A percentile compares a stretch with the other conserved stretches of the same genome.
Conservation (phyloP, 1,139 yeast genomes). For the Suzukiozyma palmioleophila region DNA sequence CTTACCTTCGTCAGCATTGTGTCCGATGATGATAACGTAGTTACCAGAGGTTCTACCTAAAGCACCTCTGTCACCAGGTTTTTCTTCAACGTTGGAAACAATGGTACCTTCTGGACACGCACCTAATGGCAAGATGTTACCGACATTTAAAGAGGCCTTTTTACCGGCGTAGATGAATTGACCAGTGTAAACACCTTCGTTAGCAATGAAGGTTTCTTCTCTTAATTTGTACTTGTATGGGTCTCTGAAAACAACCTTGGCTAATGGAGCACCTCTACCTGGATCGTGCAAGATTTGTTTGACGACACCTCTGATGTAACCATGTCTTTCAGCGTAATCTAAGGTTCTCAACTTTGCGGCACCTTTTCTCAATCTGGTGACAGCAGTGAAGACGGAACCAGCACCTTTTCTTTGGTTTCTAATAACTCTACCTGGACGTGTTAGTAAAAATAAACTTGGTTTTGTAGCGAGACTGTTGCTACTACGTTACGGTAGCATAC, state of each 20-base stretch:
- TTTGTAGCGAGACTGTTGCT: too few relatives aligned
- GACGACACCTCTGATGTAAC: conserved; percentile 98
- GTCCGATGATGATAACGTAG: conserved; percentile 98
- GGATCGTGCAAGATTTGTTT: conserved; percentile 98
- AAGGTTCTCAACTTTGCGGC: conserved; percentile 99
- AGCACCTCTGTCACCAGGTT: conserved; percentile 99
- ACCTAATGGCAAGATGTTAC: conserved; percentile 96
- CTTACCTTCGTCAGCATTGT: conserved; percentile 98
- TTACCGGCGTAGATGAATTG: conserved; percentile 99
- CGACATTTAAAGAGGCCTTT: conserved; percentile 95
- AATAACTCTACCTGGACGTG: conserved; percentile 91
- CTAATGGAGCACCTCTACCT: conserved; percentile 99
- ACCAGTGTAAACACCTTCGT: conserved; percentile 99
- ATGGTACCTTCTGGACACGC: conserved; percentile 99
- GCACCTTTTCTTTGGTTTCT: conserved; percentile 99
- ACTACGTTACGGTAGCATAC: too few relatives aligned
- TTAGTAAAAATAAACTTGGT: conserved; percentile 16
- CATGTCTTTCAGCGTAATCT: conserved; percentile 99
- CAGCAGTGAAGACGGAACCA: conserved; percentile 99
- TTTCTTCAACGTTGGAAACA: conserved; percentile 97
- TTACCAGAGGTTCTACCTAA: conserved; percentile 99
- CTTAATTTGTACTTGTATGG: conserved; percentile 98
- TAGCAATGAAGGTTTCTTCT: conserved; percentile 98
- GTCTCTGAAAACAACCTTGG: conserved; percentile 98
- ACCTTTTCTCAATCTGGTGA: conserved; percentile 99